These are phyloP conservation scores for Gloeophyllum trabeum DNA, from an alignment of 768 basidiomycete genomes.

Conservation along the genomic window DNA sequence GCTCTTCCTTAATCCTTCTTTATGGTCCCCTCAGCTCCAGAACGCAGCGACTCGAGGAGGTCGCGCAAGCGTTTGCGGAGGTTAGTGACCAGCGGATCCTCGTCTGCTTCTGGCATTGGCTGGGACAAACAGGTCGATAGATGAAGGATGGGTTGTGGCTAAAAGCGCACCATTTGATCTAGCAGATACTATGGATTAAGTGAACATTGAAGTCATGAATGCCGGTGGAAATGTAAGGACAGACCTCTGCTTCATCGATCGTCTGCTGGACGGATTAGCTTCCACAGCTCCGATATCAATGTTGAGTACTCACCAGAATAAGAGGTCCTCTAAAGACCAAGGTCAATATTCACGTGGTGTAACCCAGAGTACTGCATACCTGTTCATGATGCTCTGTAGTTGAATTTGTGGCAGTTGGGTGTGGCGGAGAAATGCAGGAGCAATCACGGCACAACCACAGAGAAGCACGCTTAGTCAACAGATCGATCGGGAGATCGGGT, in stretches of 20 bases:
- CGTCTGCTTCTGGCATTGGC: conserved; percentile 8
- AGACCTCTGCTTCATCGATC: conserved; percentile 1
- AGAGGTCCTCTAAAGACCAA: not conserved
- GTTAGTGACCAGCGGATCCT: conserved; percentile 5
- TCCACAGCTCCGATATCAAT: no score
- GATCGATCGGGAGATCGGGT: no score
- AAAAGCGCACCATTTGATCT: conserved; percentile 8
- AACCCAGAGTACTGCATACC: no score
- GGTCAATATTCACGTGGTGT: no score
- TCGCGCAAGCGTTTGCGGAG: conserved; percentile 8
- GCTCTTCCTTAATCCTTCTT: not conserved
- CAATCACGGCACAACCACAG: no score
- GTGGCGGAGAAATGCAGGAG: no score
- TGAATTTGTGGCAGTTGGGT: no score
- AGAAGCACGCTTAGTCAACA: no score
- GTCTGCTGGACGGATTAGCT: no score
- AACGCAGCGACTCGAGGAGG: conserved; percentile 4
- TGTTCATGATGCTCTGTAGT: no score
- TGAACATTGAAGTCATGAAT: not conserved
- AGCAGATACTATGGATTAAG: conserved; percentile 6
- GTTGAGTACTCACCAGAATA: not conserved
- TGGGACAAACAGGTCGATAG: not conserved
- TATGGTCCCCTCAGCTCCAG: conserved; percentile 7
- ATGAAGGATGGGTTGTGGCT: no score
- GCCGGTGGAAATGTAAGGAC: not conserved